A percentile compares a stretch with the other conserved stretches of the same genome.
Evolutionary conservation across 805 yeast species (phyloP).

Genomic region (Candida glaebosa): DNA sequence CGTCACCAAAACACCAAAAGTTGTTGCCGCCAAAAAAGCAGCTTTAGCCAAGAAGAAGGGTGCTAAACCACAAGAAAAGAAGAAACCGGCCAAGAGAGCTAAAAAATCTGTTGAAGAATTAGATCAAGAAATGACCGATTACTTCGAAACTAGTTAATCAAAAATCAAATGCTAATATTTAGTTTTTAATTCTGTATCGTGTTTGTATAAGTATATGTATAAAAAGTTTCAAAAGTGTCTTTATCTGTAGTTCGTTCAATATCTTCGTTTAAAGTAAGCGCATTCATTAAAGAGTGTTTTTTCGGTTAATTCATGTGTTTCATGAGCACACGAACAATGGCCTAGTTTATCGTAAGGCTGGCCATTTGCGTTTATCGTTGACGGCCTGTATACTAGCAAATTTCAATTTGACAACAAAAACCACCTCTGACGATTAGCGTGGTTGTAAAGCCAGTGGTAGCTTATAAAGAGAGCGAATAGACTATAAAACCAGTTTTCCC

Average conservation of each 20-base stretch:
- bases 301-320: no score
- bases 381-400: not conserved
- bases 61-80: constrained; percentile 27
- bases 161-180: constrained; percentile 20
- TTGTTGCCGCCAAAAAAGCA: constrained; percentile 15
- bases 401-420: not conserved
- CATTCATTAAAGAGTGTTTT: no score
- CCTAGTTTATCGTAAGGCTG: not conserved
- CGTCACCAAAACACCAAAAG: constrained; percentile 27
- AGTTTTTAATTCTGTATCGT: constrained; percentile 1
- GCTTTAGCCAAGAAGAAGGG: constrained; percentile 12
- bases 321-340: no score
- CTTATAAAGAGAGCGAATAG: no score
- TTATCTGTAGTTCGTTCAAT: no score
- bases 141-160: constrained; percentile 45
- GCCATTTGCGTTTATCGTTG: not conserved
- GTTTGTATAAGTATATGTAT: constrained; percentile 2
- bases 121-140: constrained; percentile 98
- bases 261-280: no score
- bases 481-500: no score
- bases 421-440: no score
- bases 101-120: constrained; percentile 85
- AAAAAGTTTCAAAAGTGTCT: no score
- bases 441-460: no score
- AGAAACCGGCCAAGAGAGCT: constrained; percentile 40